phyloP scores from a whole-genome alignment of 495 filamentous ascomycete genomes.

The Haplographium delicatum region DNA sequence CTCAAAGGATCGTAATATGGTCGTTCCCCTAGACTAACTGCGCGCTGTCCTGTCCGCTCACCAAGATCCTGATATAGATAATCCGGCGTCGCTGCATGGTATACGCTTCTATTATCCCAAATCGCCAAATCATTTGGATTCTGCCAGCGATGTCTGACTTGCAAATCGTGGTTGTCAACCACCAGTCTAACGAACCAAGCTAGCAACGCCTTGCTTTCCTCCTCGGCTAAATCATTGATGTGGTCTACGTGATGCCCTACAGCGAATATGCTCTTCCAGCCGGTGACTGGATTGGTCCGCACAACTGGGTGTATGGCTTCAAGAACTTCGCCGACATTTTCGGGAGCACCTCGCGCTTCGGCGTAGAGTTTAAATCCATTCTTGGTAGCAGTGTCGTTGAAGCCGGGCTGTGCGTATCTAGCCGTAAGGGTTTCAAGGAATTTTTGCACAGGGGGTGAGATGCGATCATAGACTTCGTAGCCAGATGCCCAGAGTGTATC shows the following conservation, averaged over 20 bases:
- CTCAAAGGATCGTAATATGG: conserved; percentile 63
- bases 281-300: conserved; percentile 76
- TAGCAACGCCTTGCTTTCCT: conserved; percentile 56
- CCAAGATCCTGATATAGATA: conserved; percentile 40
- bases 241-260: conserved; percentile 56
- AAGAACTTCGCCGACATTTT: conserved; percentile 60
- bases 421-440: conserved; percentile 67
- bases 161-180: conserved; percentile 73
- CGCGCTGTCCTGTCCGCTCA: conserved; percentile 54
- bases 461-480: conserved; percentile 73
- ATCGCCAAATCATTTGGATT: conserved; percentile 63
- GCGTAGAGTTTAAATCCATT: conserved; percentile 53
- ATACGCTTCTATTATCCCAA: conserved; percentile 73
- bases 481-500: conserved; percentile 67
- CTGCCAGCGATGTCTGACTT: conserved; percentile 64
- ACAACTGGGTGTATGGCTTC: conserved; percentile 66
- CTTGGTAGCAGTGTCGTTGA: conserved; percentile 50
- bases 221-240: conserved; percentile 60
- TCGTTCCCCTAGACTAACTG: conserved; percentile 61
- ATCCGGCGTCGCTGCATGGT: conserved; percentile 67
- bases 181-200: conserved; percentile 58
- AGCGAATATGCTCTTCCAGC: conserved; percentile 72
- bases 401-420: conserved; percentile 56
- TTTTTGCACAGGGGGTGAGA: conserved; percentile 56
- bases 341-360: conserved; percentile 56